Evolutionary conservation across 2,329 filamentous ascomycete genomes (phyloP).

Genomic region (Fusarium robinianum): DNA sequence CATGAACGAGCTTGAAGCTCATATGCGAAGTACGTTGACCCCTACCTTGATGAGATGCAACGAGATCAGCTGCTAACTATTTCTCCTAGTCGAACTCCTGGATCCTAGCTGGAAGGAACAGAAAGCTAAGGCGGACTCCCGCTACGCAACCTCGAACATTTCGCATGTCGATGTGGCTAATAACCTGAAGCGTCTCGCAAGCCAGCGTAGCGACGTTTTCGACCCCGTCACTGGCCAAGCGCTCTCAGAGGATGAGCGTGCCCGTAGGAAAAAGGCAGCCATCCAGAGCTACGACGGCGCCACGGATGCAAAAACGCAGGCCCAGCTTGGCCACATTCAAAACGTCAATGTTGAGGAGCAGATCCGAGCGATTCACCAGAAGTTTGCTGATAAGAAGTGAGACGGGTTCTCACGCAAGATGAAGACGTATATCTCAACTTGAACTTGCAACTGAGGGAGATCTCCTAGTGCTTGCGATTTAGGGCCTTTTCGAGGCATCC

Average conservation of each 20-base stretch:
- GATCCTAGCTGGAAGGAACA: conserved; percentile 97
- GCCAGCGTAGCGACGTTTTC: conserved; percentile 85
- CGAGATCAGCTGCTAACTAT: conserved; percentile 40
- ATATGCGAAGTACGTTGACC: conserved; percentile 75
- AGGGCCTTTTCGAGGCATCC: no score
- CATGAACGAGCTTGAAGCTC: conserved; percentile 83
- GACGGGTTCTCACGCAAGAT: neutral
- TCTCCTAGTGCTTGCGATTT: no score
- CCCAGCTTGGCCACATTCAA: conserved; percentile 62
- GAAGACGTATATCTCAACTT: neutral
- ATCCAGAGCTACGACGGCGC: conserved; percentile 66
- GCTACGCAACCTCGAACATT: conserved; percentile 83
- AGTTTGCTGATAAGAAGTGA: conserved; percentile 51
- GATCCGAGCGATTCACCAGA: conserved; percentile 67
- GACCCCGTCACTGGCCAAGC: conserved; percentile 72
- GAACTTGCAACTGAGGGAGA: conserved; percentile 8
- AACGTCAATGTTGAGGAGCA: conserved; percentile 84
- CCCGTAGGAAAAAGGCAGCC: conserved; percentile 76
- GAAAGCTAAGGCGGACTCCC: conserved; percentile 83
- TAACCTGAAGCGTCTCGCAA: conserved; percentile 93
- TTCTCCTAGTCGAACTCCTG: conserved; percentile 77
- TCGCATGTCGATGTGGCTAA: conserved; percentile 86
- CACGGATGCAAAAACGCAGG: conserved; percentile 60
- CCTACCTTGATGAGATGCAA: neutral
- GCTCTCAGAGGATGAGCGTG: conserved; percentile 73